A percentile compares a stretch with the other conserved stretches of the same genome.
Conservation (phyloP, 352 stramenopile species). For the Phytophthora uliginosa region DNA sequence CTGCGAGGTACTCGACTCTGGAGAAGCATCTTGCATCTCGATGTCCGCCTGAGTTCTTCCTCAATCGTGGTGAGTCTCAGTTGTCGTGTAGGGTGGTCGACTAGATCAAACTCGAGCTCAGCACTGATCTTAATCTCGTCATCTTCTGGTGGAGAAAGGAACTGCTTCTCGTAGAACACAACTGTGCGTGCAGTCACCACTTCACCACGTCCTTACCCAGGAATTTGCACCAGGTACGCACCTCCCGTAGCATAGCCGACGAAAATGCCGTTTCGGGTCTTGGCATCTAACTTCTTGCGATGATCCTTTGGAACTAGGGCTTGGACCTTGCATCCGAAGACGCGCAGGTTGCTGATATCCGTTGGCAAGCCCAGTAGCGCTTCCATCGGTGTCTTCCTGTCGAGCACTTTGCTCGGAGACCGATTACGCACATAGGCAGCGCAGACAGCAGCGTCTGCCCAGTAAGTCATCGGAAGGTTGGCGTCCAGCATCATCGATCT, state of each 20-base stretch:
- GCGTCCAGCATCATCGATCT: neutral
- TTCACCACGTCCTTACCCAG: neutral
- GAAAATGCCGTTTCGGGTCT: neutral
- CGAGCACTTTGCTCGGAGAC: neutral
- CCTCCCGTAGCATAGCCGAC: neutral
- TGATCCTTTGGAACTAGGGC: neutral
- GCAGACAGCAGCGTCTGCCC: neutral
- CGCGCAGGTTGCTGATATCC: neutral
- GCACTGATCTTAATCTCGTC: neutral
- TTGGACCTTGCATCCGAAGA: neutral
- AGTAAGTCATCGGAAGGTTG: neutral
- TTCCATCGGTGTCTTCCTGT: neutral
- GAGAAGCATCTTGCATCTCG: no score
- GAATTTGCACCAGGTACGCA: neutral
- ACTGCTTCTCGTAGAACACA: neutral
- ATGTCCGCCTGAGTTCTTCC: no score
- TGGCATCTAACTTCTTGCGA: neutral
- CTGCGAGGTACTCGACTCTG: no score
- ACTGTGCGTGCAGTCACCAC: neutral
- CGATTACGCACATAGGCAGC: neutral
- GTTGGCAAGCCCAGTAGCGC: neutral
- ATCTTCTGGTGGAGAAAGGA: neutral
- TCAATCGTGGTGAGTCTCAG: no score
- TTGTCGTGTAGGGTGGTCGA: no score
- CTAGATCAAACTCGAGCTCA: no score